Evolutionary conservation across 495 filamentous ascomycete genomes (phyloP).

Genomic region (Annulohypoxylon nitens): DNA sequence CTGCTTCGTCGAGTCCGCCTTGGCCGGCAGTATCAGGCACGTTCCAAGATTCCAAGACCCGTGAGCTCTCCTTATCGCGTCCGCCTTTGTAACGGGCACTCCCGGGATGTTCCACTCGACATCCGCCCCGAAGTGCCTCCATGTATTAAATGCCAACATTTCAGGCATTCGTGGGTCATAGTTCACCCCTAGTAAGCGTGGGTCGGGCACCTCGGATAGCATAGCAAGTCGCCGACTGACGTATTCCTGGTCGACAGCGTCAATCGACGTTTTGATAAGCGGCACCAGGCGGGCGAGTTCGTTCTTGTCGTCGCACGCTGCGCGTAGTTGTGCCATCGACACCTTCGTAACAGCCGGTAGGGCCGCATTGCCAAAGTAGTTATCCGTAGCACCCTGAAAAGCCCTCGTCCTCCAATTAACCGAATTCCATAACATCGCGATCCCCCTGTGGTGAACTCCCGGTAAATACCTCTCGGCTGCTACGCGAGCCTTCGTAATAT

Average conservation of each 20-base stretch:
- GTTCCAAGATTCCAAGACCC: slow-evolving; percentile 51
- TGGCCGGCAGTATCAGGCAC: slow-evolving; percentile 52
- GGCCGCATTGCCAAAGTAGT: slow-evolving; percentile 54
- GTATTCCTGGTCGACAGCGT: slow-evolving; percentile 51
- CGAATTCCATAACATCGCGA: slow-evolving; percentile 49
- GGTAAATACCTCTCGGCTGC: slow-evolving; percentile 42
- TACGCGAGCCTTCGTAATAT: slow-evolving; percentile 49
- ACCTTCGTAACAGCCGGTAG: slow-evolving; percentile 46
- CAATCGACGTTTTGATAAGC: slow-evolving; percentile 46
- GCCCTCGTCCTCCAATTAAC: slow-evolving; percentile 53
- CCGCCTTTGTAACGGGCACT: slow-evolving; percentile 49
- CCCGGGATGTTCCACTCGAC: slow-evolving; percentile 53
- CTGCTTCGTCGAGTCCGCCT: slow-evolving; percentile 45
- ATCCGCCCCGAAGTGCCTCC: slow-evolving; percentile 55
- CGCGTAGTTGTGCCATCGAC: slow-evolving; percentile 29
- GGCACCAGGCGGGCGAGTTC: slow-evolving; percentile 45
- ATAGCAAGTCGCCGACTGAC: slow-evolving; percentile 49
- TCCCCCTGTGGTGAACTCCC: slow-evolving; percentile 32
- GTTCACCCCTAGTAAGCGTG: slow-evolving; percentile 52
- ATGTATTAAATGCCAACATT: slow-evolving; percentile 52
- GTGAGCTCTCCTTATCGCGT: slow-evolving; percentile 51
- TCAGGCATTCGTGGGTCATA: slow-evolving; percentile 53
- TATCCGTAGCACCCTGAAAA: slow-evolving; percentile 47
- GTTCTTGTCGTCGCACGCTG: slow-evolving; percentile 40
- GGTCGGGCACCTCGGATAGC: slow-evolving; percentile 51